Percentiles rank a stretch among this genome's conserved stretches.
These are phyloP conservation scores for Vanilla planifolia DNA, from an alignment of 106 monocot species.

Conservation along the genomic window DNA sequence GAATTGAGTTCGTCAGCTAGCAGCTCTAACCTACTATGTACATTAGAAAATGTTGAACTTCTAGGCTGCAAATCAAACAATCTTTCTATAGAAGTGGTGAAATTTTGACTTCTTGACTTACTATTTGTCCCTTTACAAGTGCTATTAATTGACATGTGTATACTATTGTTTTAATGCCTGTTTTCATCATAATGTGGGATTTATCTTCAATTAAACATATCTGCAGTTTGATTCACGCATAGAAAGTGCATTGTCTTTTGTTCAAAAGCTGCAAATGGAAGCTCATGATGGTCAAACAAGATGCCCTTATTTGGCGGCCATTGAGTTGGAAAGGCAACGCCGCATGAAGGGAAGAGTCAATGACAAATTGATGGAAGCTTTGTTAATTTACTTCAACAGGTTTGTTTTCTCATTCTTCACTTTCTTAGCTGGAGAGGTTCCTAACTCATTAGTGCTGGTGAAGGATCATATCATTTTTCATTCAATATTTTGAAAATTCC, in stretches of 20 bases:
- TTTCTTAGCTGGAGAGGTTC: slow-evolving; percentile 1
- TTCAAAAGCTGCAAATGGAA: slow-evolving; percentile 49
- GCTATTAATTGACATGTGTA: too few relatives aligned
- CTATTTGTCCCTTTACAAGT: too few relatives aligned
- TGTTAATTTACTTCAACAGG: slow-evolving; percentile 79
- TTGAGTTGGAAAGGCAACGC: slow-evolving; percentile 77
- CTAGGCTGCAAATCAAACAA: slow-evolving; percentile 24
- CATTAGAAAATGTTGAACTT: slow-evolving; percentile 22
- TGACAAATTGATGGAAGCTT: slow-evolving; percentile 51
- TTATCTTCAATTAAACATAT: slow-evolving; percentile 8
- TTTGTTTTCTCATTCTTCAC: slow-evolving; percentile 25
- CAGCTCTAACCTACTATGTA: slow-evolving; percentile 2
- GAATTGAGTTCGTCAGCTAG: slow-evolving; percentile 41
- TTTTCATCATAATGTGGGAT: background rate
- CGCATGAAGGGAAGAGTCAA: slow-evolving; percentile 44
- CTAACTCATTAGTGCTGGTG: background rate
- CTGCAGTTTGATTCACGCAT: slow-evolving; percentile 84
- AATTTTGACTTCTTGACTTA: background rate
- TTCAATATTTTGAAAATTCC: background rate
- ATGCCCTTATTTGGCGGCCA: slow-evolving; percentile 71
- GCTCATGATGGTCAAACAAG: slow-evolving; percentile 42
- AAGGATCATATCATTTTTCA: background rate
- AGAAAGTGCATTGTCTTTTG: slow-evolving; percentile 58
- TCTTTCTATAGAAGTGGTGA: slow-evolving; percentile 61
- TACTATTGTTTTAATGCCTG: slow-evolving; percentile 4